phyloP scores from a whole-genome alignment of 1,284 basidiomycete species.

The Ustilago cynodontis region DNA sequence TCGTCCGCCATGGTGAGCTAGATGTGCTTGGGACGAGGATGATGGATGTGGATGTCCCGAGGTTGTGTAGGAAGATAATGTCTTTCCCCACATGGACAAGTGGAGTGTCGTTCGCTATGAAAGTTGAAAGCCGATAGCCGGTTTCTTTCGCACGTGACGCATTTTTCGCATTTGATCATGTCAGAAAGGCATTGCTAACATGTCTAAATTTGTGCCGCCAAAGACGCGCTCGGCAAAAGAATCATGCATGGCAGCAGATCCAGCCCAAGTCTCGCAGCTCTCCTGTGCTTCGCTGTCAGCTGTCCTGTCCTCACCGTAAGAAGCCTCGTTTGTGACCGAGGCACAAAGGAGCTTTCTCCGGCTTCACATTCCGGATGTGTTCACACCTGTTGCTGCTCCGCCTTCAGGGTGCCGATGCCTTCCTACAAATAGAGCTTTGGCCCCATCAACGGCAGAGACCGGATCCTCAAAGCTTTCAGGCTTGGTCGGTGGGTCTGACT shows the following conservation, averaged over 20 bases:
- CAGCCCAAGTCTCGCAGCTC: neutral
- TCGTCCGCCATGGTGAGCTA: conserved; percentile 21
- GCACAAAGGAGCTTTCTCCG: too few species aligned
- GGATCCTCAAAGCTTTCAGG: too few species aligned
- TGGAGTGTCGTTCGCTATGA: conserved; percentile 25
- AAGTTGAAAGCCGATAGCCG: conserved; percentile 30
- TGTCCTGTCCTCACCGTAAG: too few species aligned
- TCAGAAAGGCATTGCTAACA: too few species aligned
- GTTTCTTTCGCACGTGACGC: conserved; percentile 21
- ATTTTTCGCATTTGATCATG: too few species aligned
- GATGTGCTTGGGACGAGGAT: neutral
- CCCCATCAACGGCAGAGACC: too few species aligned
- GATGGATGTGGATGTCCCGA: neutral
- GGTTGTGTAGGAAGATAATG: neutral
- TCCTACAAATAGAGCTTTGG: too few species aligned
- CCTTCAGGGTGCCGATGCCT: too few species aligned
- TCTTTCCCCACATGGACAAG: conserved; percentile 18
- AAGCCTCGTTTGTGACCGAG: too few species aligned
- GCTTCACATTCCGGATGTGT: too few species aligned
- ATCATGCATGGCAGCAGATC: conserved; percentile 2
- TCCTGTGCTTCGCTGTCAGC: conserved; percentile 10
- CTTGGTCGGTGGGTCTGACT: too few species aligned
- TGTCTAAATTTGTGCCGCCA: neutral
- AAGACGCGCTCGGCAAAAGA: neutral
- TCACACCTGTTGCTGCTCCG: too few species aligned